Percentiles rank a stretch among this genome's conserved stretches.
Conservation (phyloP, 768 basidiomycete genomes). For the Termitomyces sp. region DNA sequence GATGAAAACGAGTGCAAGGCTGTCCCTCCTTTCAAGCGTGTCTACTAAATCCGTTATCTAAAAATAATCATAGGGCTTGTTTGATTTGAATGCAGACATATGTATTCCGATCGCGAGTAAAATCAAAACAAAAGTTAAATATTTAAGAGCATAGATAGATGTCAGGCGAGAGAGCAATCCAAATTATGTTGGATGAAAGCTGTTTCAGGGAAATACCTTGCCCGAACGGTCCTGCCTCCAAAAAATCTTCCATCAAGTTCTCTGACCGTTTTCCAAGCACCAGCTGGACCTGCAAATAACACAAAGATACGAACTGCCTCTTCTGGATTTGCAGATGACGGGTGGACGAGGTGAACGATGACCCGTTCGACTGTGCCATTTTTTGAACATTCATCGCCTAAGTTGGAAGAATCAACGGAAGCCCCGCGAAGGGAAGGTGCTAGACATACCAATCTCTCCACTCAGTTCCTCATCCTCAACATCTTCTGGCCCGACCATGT, state of each 20-base stretch:
- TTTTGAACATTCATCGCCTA: conserved; percentile 90
- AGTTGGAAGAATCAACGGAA: not conserved
- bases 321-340: conserved; percentile 61
- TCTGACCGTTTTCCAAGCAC: conserved; percentile 94
- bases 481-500: conserved; percentile 86
- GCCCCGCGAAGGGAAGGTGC: not conserved
- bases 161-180: conserved; percentile 39
- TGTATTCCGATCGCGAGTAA: conserved; percentile 13
- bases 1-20: conserved; percentile 97
- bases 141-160: not conserved
- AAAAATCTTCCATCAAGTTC: conserved; percentile 94
- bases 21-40: conserved; percentile 97
- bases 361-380: conserved; percentile 92
- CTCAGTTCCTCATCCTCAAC: conserved; percentile 80
- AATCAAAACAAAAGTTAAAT: conserved; percentile 18
- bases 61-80: conserved; percentile 11
- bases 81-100: conserved; percentile 6
- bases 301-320: conserved; percentile 93
- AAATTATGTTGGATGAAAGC: conserved; percentile 51
- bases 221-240: conserved; percentile 80
- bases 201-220: conserved; percentile 75
- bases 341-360: conserved; percentile 74
- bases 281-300: conserved; percentile 85
- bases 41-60: conserved; percentile 53
- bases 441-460: conserved; percentile 78